Percentiles rank a stretch among this genome's conserved stretches.
Evolutionary conservation across 2,329 filamentous ascomycete genomes (phyloP).

Genomic region (Cercospora berteroae): DNA sequence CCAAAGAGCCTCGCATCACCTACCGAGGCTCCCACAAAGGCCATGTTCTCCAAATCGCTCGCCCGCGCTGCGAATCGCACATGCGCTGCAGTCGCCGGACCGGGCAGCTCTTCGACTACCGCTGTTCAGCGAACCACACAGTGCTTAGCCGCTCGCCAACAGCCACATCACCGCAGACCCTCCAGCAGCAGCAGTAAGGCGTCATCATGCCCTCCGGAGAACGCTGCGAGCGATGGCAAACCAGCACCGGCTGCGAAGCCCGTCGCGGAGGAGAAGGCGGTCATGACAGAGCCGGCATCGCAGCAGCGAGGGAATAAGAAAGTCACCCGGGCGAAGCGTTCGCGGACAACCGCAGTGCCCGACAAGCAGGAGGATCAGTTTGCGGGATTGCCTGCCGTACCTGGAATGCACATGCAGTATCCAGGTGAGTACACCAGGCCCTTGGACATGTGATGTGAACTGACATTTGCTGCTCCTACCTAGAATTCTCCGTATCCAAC

Average conservation of each 20-base stretch:
- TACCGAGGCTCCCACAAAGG: not conserved
- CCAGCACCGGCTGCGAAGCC: conserved; percentile 32
- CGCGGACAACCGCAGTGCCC: conserved; percentile 16
- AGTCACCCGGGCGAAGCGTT: conserved; percentile 21
- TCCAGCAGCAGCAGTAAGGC: conserved; percentile 53
- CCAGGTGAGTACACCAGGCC: conserved; percentile 6
- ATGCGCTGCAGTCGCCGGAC: conserved; percentile 23
- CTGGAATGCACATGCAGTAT: conserved; percentile 57
- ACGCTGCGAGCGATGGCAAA: conserved; percentile 31
- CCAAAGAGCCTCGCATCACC: conserved; percentile 8
- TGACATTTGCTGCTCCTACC: conserved; percentile 7
- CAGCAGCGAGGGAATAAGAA: conserved; percentile 23
- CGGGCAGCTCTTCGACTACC: conserved; percentile 33
- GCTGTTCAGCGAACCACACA: conserved; percentile 30
- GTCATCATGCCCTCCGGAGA: conserved; percentile 42
- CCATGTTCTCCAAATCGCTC: conserved; percentile 37
- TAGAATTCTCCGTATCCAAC: conserved; percentile 82
- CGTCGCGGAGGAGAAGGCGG: conserved; percentile 15
- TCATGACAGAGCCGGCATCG: conserved; percentile 21
- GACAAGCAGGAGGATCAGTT: conserved; percentile 41
- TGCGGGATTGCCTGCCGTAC: conserved; percentile 67
- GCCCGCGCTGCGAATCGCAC: conserved; percentile 35
- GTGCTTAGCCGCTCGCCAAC: conserved; percentile 39
- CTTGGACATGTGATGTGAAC: not conserved
- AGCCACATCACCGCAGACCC: conserved; percentile 49